Percentiles rank a stretch among this genome's conserved stretches.
These are phyloP conservation scores for Cystobasidiaceae sp. DNA, from an alignment of 1,284 basidiomycete species.

Conservation along the genomic window DNA sequence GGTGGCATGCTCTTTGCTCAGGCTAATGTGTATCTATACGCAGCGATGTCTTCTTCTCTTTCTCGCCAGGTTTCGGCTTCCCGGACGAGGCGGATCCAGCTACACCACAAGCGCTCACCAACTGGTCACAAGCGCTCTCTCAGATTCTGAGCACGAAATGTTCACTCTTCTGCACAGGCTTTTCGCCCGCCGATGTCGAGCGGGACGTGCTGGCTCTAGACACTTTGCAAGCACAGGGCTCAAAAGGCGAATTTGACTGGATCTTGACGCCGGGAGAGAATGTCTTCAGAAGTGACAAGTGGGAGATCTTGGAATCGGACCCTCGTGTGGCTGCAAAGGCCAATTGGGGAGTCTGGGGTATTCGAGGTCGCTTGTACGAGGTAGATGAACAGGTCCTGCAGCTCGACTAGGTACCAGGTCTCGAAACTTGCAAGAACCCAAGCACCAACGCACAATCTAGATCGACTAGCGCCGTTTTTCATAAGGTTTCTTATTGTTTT, in stretches of 20 bases:
- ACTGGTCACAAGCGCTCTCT: conserved; percentile 81
- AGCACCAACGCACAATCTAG: too few relatives aligned
- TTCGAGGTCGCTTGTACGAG: conserved; percentile 37
- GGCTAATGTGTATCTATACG: not conserved
- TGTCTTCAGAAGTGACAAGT: conserved; percentile 89
- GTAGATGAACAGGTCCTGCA: conserved; percentile 27
- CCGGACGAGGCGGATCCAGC: conserved; percentile 51
- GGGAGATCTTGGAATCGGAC: conserved; percentile 67
- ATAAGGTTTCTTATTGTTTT: too few relatives aligned
- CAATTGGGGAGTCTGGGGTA: conserved; percentile 86
- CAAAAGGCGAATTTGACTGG: conserved; percentile 95
- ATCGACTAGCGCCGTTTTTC: too few relatives aligned
- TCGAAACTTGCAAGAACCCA: too few relatives aligned
- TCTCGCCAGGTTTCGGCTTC: conserved; percentile 96
- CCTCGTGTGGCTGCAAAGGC: conserved; percentile 89
- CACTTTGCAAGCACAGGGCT: conserved; percentile 52
- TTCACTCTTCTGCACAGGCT: conserved; percentile 89
- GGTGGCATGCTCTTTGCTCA: not conserved
- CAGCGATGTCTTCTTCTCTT: conserved; percentile 94
- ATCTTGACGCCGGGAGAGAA: conserved; percentile 92
- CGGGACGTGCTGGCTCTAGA: conserved; percentile 80
- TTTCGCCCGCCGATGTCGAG: conserved; percentile 92
- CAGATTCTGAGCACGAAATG: conserved; percentile 86
- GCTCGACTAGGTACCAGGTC: conserved; percentile 11
- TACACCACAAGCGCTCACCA: conserved; percentile 53